phyloP scores from a whole-genome alignment of 2,329 filamentous ascomycete species.

The Domatiomyces globalis region DNA sequence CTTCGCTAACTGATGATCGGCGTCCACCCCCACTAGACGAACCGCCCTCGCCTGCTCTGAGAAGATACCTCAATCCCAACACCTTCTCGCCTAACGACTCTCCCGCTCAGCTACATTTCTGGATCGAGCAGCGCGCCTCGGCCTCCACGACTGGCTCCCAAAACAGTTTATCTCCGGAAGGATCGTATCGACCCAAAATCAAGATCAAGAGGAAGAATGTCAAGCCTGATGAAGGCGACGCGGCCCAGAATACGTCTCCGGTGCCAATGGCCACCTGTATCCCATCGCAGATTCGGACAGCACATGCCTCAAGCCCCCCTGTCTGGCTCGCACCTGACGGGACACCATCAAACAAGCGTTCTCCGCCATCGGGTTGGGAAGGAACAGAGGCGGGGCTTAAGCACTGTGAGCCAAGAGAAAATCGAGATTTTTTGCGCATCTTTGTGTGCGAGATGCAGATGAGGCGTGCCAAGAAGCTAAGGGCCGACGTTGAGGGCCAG shows the following conservation, averaged over 20 bases:
- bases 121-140: constrained; percentile 25
- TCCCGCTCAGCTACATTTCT: constrained; percentile 32
- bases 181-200: constrained; percentile 5
- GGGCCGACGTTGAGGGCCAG: constrained; percentile 38
- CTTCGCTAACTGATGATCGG: constrained; percentile 46
- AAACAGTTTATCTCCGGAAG: not conserved
- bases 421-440: constrained; percentile 48
- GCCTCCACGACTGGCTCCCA: constrained; percentile 20
- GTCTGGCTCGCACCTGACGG: constrained; percentile 21
- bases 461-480: constrained; percentile 48
- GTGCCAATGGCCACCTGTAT: constrained; percentile 52
- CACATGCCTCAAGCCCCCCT: constrained; percentile 21
- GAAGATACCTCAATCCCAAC: constrained; percentile 46
- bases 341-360: constrained; percentile 17
- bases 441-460: constrained; percentile 56
- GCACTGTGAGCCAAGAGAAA: constrained; percentile 49
- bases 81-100: constrained; percentile 21
- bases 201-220: constrained; percentile 12
- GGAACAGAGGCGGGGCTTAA: constrained; percentile 3
- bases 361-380: constrained; percentile 7
- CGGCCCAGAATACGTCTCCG: constrained; percentile 33
- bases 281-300: constrained; percentile 19
- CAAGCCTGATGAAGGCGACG: constrained; percentile 14
- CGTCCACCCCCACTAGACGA: constrained; percentile 41
- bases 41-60: constrained; percentile 41